Evolutionary conservation across 192 early-diverging fungal genomes (phyloP), one percentile per base, ranked within the genome.

Genomic region (Coemansia reversa): DNA sequence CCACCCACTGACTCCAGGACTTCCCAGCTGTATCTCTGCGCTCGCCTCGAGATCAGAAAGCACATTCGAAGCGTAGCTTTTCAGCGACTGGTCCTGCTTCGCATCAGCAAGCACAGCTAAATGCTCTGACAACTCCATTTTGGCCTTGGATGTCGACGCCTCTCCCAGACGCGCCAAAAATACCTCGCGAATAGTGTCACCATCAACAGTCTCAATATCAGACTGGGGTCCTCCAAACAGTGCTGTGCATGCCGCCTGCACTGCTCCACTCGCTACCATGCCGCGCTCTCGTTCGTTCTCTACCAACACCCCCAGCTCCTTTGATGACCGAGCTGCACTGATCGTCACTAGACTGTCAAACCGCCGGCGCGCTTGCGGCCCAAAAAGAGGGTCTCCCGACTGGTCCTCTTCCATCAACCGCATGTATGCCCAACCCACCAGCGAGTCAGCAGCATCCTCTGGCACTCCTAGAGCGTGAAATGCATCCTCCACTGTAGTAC

Each of bases 381-480:
- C 76, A 24, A 47, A 51, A 4, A 69, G 58, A 32, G 71, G 66
- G 7, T 65, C 73, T 0, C 25, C 51, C 0, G 60, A 60, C 4
- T 70, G 55, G 55, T 86, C 72, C 56, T 90, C 87, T 6, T 72
- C 61, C 0, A 75, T 53, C 24, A 76, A 69, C 8, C 75, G 65
- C 4, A 58, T 56, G 49, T 88, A 88, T 7, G 84, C 71, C 77
- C 87, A 87, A 4, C 66, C 60, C 9, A 88, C 68, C 23, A 84
- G 32, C 27, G 64, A 55, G 47, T 86, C 84, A 11, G 58, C 62
- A 5, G 83, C 84, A 18, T 84, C 79, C 0, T 69, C 61, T n/a
- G 77, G 79, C 20, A 73, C 67, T 4, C 83, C 83, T 29, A 84
- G 72, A 4, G 20, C 9, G 20, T 47, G 27, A 52, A 66, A 82